A percentile compares a stretch with the other conserved stretches of the same genome.
These are phyloP conservation scores for Kluyveromyces aestuarii DNA, from an alignment of 805 yeast genomes.

Conservation along the genomic window DNA sequence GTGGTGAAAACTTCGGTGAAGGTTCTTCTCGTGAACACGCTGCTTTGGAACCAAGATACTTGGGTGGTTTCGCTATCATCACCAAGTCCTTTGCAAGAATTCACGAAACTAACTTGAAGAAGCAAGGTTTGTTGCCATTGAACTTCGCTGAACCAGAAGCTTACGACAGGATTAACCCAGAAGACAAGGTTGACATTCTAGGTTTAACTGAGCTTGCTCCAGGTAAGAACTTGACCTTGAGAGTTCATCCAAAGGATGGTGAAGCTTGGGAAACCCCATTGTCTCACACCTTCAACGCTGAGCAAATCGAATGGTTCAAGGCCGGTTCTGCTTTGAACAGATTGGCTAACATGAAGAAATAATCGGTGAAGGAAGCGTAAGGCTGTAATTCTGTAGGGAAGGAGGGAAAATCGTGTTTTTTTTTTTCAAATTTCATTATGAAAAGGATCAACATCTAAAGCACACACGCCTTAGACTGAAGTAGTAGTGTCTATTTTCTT, in stretches of 20 bases:
- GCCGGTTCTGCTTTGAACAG: constrained; percentile 98
- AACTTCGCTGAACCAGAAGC: constrained; percentile 84
- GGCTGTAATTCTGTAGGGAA: not conserved
- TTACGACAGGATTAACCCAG: constrained; percentile 88
- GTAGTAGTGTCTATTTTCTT: no score
- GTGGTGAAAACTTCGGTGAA: constrained; percentile 99
- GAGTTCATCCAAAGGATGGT: constrained; percentile 65
- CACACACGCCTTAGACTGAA: no score
- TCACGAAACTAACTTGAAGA: constrained; percentile 99
- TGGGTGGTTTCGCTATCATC: constrained; percentile 96
- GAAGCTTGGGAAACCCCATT: constrained; percentile 80
- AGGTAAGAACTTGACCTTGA: constrained; percentile 80
- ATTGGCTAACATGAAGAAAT: constrained; percentile 44
- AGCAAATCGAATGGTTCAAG: constrained; percentile 99
- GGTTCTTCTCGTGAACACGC: constrained; percentile 99
- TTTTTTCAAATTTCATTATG: not conserved
- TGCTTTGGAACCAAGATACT: constrained; percentile 98
- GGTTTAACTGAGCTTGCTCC: constrained; percentile 85
- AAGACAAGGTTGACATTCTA: constrained; percentile 78
- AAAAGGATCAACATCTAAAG: not conserved
- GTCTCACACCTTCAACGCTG: constrained; percentile 91
- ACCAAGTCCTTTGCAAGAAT: constrained; percentile 98
- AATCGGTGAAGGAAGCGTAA: not conserved
- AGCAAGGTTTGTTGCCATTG: constrained; percentile 97
- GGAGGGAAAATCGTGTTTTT: not conserved